These are phyloP conservation scores for Aspergillus viridinutans DNA, from an alignment of 2,329 filamentous ascomycete genomes.

Conservation along the genomic window DNA sequence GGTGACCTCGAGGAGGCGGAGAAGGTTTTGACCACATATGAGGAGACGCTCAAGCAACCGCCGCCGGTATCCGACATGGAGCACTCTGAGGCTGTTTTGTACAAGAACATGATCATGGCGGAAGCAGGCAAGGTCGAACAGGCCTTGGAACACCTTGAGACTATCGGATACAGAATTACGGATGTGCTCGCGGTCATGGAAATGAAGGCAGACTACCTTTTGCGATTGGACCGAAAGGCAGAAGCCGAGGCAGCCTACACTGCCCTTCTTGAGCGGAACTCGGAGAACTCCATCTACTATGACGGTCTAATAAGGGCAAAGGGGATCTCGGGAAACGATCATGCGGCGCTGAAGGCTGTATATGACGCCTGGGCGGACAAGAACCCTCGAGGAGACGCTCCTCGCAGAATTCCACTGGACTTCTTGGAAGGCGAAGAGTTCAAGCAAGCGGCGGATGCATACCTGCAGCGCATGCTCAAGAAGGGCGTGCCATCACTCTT, in stretches of 20 bases:
- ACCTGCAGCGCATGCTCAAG: slow-evolving; percentile 78
- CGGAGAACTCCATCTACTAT: slow-evolving; percentile 84
- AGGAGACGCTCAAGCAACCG: slow-evolving; percentile 81
- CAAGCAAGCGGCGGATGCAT: slow-evolving; percentile 68
- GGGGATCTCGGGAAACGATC: slow-evolving; percentile 58
- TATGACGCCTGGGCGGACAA: slow-evolving; percentile 79
- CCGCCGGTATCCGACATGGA: slow-evolving; percentile 78
- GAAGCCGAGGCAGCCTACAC: slow-evolving; percentile 81
- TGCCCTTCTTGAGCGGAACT: slow-evolving; percentile 76
- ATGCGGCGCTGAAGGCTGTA: slow-evolving; percentile 64
- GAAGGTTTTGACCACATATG: slow-evolving; percentile 84
- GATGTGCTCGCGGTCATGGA: slow-evolving; percentile 86
- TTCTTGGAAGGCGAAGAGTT: slow-evolving; percentile 84
- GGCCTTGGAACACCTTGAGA: slow-evolving; percentile 81
- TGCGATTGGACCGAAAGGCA: slow-evolving; percentile 69
- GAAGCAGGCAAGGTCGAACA: slow-evolving; percentile 79
- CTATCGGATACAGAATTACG: slow-evolving; percentile 69
- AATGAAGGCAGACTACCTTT: slow-evolving; percentile 75
- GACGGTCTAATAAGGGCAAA: slow-evolving; percentile 68
- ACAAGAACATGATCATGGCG: slow-evolving; percentile 92
- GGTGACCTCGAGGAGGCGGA: slow-evolving; percentile 83
- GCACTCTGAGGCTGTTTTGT: slow-evolving; percentile 88
- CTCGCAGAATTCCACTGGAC: slow-evolving; percentile 80
- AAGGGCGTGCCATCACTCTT: slow-evolving; percentile 96
- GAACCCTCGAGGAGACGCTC: slow-evolving; percentile 76